These are phyloP conservation scores for Exophiala sp. DNA, from an alignment of 2,329 filamentous ascomycete genomes.

Conservation along the genomic window DNA sequence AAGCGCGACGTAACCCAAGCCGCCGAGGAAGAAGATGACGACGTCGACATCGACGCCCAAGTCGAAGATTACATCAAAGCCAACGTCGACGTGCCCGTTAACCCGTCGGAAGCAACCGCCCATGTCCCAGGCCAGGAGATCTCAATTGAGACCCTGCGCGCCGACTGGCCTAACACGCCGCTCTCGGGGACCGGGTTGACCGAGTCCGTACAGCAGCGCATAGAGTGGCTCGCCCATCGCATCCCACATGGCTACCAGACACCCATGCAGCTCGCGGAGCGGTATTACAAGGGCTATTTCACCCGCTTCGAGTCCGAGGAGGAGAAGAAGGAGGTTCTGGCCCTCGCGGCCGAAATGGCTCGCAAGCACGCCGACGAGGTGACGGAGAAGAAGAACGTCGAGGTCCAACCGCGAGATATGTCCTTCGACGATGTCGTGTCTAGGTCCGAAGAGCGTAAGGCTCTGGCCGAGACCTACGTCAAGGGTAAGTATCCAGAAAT, in stretches of 20 bases:
- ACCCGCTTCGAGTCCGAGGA: slow-evolving; percentile 26
- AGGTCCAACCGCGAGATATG: slow-evolving; percentile 18
- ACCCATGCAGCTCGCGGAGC: slow-evolving; percentile 26
- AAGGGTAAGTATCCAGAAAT: slow-evolving; percentile 24
- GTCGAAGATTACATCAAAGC: slow-evolving; percentile 19
- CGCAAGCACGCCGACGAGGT: slow-evolving; percentile 19
- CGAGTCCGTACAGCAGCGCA: slow-evolving; percentile 27
- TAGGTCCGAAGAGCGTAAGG: slow-evolving; percentile 15
- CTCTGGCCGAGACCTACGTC: slow-evolving; percentile 21
- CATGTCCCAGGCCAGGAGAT: slow-evolving; percentile 22
- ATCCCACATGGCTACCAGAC: slow-evolving; percentile 29
- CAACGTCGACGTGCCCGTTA: slow-evolving; percentile 21
- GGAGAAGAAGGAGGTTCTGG: slow-evolving; percentile 25
- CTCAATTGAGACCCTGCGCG: slow-evolving; percentile 19
- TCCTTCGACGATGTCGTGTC: slow-evolving; percentile 17
- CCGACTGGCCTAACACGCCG: slow-evolving; percentile 29
- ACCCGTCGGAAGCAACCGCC: slow-evolving; percentile 24
- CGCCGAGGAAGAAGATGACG: slow-evolving; percentile 18
- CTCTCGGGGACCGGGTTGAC: slow-evolving; percentile 20
- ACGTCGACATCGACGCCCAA: slow-evolving; percentile 5
- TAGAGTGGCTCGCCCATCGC: slow-evolving; percentile 28
- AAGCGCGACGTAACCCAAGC: slow-evolving; percentile 4
- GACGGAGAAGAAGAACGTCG: slow-evolving; percentile 18
- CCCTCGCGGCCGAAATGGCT: slow-evolving; percentile 21
- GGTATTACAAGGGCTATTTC: slow-evolving; percentile 25